These are phyloP conservation scores for Allantophomopsis lycopodina DNA, from an alignment of 2,329 filamentous ascomycete species.

Conservation along the genomic window DNA sequence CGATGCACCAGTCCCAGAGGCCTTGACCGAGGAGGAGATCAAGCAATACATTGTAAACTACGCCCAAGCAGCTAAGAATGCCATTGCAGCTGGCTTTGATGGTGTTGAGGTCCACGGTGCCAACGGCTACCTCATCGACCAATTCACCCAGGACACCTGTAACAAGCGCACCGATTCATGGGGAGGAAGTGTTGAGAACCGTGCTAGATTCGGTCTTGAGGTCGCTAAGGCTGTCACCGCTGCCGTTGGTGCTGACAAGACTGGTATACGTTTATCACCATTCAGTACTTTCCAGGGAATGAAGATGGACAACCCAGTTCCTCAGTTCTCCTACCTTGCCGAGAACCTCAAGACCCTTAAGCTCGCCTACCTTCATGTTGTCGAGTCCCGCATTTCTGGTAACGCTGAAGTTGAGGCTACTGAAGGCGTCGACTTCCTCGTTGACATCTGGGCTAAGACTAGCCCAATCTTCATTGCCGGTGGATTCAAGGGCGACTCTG, in stretches of 20 bases:
- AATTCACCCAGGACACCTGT: slow-evolving; percentile 15
- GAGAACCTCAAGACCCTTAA: slow-evolving; percentile 32
- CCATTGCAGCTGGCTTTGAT: slow-evolving; percentile 40
- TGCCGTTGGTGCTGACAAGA: slow-evolving; percentile 35
- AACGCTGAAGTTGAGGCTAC: slow-evolving; percentile 24
- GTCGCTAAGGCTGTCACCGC: slow-evolving; percentile 33
- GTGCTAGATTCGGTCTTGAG: slow-evolving; percentile 36
- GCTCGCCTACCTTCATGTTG: slow-evolving; percentile 49
- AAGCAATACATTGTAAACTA: slow-evolving; percentile 21
- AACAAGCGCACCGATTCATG: slow-evolving; percentile 41
- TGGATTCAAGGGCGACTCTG: slow-evolving; percentile 25
- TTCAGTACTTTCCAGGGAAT: slow-evolving; percentile 49
- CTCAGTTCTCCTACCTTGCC: slow-evolving; percentile 48
- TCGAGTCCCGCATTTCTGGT: slow-evolving; percentile 27
- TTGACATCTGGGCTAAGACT: slow-evolving; percentile 26
- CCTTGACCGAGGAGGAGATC: slow-evolving; percentile 24
- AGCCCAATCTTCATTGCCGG: slow-evolving; percentile 35
- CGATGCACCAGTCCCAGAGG: slow-evolving; percentile 5
- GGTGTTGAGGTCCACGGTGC: slow-evolving; percentile 28
- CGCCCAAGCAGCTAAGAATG: slow-evolving; percentile 22
- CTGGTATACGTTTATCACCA: slow-evolving; percentile 44
- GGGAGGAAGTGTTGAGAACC: slow-evolving; percentile 33
- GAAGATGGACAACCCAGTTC: slow-evolving; percentile 45
- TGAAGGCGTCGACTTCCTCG: slow-evolving; percentile 25
- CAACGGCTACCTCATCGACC: slow-evolving; percentile 19